A percentile compares a stretch with the other conserved stretches of the same genome.
Conservation (phyloP, 345 rosid species). For the Salix caprea region DNA sequence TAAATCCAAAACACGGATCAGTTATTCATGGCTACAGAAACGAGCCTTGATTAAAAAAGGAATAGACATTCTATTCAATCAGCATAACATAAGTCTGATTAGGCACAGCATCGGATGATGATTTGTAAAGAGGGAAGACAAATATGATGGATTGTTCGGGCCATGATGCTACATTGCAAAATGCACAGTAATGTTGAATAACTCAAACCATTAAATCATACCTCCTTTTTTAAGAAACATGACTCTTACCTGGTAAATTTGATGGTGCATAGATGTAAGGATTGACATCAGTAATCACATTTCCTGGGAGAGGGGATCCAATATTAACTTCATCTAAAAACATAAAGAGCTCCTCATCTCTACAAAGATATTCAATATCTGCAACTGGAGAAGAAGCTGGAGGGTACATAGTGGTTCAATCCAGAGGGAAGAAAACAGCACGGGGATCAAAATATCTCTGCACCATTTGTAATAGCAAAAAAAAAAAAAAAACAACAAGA, state of each 20-base stretch:
- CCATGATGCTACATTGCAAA: background rate
- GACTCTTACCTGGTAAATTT: slow-evolving; percentile 32
- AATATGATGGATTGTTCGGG: background rate
- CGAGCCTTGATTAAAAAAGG: too few species aligned
- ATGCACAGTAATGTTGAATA: background rate
- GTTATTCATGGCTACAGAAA: too few species aligned
- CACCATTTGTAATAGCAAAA: too few species aligned
- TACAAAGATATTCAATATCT: slow-evolving; percentile 13
- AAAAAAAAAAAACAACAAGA: background rate
- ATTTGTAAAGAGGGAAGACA: background rate
- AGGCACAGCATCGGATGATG: too few species aligned
- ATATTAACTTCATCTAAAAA: slow-evolving; percentile 16
- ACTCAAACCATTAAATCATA: background rate
- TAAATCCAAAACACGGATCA: too few species aligned
- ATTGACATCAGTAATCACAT: slow-evolving; percentile 32
- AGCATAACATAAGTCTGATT: too few species aligned
- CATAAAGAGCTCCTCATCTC: slow-evolving; percentile 18
- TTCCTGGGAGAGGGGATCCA: slow-evolving; percentile 35
- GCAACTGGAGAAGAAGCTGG: background rate
- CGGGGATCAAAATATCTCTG: background rate
- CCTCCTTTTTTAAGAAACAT: background rate
- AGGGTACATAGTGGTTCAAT: slow-evolving; percentile 18
- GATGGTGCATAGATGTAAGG: slow-evolving; percentile 26
- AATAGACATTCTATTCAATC: too few species aligned
- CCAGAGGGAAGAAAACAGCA: background rate